A percentile compares a stretch with the other conserved stretches of the same genome.
These are phyloP conservation scores for Cavenderia fasciculata DNA, from an alignment of 78 protist genomes.

Conservation along the genomic window DNA sequence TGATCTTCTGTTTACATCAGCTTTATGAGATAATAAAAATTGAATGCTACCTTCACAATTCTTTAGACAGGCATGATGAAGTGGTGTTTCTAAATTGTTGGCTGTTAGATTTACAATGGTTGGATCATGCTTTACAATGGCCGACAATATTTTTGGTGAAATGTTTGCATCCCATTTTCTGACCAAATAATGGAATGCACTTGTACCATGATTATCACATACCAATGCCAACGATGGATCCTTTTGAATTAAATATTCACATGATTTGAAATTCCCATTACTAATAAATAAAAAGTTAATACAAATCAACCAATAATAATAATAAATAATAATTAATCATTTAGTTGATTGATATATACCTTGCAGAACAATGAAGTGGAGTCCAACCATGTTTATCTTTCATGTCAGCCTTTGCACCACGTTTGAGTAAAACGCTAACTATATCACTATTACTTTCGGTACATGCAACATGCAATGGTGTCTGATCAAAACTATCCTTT, in stretches of 20 bases:
- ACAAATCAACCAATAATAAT: neutral
- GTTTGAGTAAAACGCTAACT: slow-evolving; percentile 19
- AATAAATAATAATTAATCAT: too few relatives aligned
- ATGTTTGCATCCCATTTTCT: slow-evolving; percentile 60
- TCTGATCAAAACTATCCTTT: slow-evolving; percentile 51
- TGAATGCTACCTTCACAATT: slow-evolving; percentile 20
- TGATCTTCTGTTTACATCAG: slow-evolving; percentile 46
- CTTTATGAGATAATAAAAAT: slow-evolving; percentile 10
- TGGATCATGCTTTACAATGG: slow-evolving; percentile 19
- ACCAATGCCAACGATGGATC: slow-evolving; percentile 37
- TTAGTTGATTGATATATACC: too few relatives aligned
- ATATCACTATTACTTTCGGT: slow-evolving; percentile 35
- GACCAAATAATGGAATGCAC: slow-evolving; percentile 66
- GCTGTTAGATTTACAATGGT: slow-evolving; percentile 25
- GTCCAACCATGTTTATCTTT: slow-evolving; percentile 68
- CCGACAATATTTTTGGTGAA: slow-evolving; percentile 30
- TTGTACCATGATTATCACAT: slow-evolving; percentile 26
- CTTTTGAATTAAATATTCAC: slow-evolving; percentile 26
- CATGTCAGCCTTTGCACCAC: slow-evolving; percentile 53
- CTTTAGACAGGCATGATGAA: slow-evolving; percentile 63
- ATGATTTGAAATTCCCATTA: slow-evolving; percentile 44
- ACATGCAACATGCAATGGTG: slow-evolving; percentile 74
- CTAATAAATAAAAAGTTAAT: neutral
- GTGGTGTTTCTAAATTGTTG: slow-evolving; percentile 54
- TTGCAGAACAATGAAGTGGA: slow-evolving; percentile 56